phyloP scores from a whole-genome alignment of 805 yeast genomes.

The Ogataea allantospora region DNA sequence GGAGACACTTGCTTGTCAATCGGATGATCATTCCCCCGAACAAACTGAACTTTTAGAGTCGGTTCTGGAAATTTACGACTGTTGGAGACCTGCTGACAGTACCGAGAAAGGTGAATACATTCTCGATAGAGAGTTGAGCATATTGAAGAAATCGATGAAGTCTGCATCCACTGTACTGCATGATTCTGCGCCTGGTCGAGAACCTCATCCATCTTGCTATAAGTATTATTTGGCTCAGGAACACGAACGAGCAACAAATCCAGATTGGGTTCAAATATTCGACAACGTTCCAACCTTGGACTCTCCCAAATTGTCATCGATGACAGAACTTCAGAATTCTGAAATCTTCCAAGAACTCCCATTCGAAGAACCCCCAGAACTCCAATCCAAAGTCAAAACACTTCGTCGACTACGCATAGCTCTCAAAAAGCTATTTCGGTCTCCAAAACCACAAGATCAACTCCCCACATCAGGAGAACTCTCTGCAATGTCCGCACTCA shows the following conservation, averaged over 20 bases:
- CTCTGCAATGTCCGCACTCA: conserved; percentile 12
- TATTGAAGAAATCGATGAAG: conserved; percentile 14
- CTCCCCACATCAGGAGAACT: conserved; percentile 13
- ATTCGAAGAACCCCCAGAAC: background rate
- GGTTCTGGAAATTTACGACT: conserved; percentile 14
- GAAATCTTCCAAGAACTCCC: background rate
- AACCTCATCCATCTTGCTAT: conserved; percentile 15
- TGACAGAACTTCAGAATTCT: background rate
- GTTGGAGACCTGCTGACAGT: conserved; percentile 19
- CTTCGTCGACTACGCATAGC: conserved; percentile 5
- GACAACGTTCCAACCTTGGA: conserved; percentile 4
- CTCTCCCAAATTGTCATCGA: background rate
- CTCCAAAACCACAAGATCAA: conserved; percentile 2
- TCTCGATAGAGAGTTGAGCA: conserved; percentile 18
- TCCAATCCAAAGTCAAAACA: conserved; percentile 1
- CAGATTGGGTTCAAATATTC: conserved; percentile 22
- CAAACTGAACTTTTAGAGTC: conserved; percentile 7
- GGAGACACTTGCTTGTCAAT: conserved; percentile 7
- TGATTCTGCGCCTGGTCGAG: conserved; percentile 2
- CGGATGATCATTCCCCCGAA: background rate
- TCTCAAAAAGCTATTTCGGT: conserved; percentile 8
- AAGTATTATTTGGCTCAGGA: conserved; percentile 17
- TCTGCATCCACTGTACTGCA: conserved; percentile 18
- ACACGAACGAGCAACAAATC: conserved; percentile 5
- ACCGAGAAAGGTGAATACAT: conserved; percentile 16